Evolutionary conservation across 345 rosid species (phyloP).

Genomic region (Anacardium occidentale): DNA sequence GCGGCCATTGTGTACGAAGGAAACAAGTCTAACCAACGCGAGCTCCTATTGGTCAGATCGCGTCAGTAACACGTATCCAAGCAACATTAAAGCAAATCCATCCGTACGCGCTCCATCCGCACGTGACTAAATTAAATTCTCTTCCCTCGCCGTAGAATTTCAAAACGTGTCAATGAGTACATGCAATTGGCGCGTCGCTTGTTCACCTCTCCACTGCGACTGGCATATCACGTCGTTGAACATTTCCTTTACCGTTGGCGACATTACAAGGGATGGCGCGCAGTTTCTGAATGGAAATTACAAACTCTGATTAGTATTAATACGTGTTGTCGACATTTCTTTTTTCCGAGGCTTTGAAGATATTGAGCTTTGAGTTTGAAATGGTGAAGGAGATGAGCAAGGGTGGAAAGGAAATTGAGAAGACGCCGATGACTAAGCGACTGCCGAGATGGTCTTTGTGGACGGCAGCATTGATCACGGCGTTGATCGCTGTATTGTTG

Average conservation of each 20-base stretch:
- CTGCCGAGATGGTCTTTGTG: conserved; percentile 38
- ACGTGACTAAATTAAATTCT: conserved; percentile 2
- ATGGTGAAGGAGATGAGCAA: conserved; percentile 32
- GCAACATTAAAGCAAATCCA: conserved; percentile 9
- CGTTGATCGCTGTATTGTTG: conserved; percentile 32
- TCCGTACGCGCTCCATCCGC: conserved; percentile 14
- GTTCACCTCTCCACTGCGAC: neutral
- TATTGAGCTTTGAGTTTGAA: conserved; percentile 18
- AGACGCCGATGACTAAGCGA: conserved; percentile 17
- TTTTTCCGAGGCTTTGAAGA: neutral
- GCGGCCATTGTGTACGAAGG: too few species aligned
- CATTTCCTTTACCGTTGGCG: conserved; percentile 9
- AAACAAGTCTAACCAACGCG: neutral
- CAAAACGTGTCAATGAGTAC: neutral
- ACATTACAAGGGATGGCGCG: neutral
- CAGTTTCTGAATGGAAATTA: neutral
- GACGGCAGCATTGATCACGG: conserved; percentile 21
- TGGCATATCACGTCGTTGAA: neutral
- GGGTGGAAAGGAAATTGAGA: neutral
- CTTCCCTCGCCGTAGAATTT: neutral
- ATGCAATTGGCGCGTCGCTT: neutral
- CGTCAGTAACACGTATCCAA: conserved; percentile 29
- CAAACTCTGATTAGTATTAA: too few species aligned
- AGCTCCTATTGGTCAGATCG: conserved; percentile 40
- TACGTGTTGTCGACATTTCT: neutral